phyloP scores from a whole-genome alignment of 768 basidiomycete species.

The Termitomyces heimii region DNA sequence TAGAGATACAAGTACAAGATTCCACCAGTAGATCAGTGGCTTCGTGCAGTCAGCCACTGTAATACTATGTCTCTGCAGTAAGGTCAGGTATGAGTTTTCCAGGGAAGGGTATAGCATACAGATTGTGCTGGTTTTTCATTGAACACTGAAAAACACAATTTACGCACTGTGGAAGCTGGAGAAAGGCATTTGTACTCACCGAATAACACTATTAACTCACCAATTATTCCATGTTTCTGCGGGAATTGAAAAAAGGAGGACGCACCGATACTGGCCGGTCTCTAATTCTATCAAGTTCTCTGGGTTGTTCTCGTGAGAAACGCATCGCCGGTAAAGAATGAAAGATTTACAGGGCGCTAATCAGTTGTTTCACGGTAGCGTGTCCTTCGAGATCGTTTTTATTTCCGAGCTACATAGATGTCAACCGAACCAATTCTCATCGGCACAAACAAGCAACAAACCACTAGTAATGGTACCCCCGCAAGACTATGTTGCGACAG shows the following conservation, averaged over 20 bases:
- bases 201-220: slow-evolving; percentile 61
- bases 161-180: neutral
- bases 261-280: slow-evolving; percentile 83
- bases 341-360: slow-evolving; percentile 58
- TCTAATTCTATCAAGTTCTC: slow-evolving; percentile 74
- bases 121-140: slow-evolving; percentile 93
- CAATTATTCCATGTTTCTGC: slow-evolving; percentile 1
- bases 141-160: slow-evolving; percentile 59
- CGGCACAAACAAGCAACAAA: slow-evolving; percentile 29
- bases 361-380: slow-evolving; percentile 77
- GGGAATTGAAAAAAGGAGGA: slow-evolving; percentile 11
- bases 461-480: slow-evolving; percentile 80
- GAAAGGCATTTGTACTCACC: slow-evolving; percentile 31
- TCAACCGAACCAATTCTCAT: neutral
- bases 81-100: neutral
- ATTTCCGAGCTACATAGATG: slow-evolving; percentile 65
- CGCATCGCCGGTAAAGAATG: neutral
- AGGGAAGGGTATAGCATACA: slow-evolving; percentile 41
- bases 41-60: slow-evolving; percentile 77
- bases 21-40: slow-evolving; percentile 41
- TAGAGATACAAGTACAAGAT: slow-evolving; percentile 3
- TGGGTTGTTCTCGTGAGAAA: slow-evolving; percentile 17
- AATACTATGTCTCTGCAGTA: slow-evolving; percentile 71
- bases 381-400: slow-evolving; percentile 85
- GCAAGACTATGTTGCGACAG: slow-evolving; percentile 57